phyloP scores from a whole-genome alignment of 2,329 filamentous ascomycete species.

The Stachybotrys chartarum region DNA sequence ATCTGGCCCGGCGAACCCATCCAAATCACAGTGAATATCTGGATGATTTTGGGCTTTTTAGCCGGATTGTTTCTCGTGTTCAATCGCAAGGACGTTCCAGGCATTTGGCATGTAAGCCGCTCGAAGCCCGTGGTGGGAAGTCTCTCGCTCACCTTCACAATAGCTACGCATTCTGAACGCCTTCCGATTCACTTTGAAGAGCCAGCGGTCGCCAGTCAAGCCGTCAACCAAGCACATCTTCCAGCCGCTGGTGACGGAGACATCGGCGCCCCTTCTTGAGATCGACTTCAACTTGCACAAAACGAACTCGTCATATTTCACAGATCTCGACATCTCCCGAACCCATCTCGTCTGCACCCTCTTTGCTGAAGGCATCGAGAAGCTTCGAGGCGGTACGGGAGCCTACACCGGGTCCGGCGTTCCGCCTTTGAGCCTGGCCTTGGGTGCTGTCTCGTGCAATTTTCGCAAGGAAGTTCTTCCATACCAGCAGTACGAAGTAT shows the following conservation, averaged over 20 bases:
- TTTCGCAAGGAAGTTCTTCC: slow-evolving; percentile 9
- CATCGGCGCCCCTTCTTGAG: slow-evolving; percentile 4
- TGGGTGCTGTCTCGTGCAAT: slow-evolving; percentile 3
- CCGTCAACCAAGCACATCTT: not conserved
- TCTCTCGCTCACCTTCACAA: too few relatives aligned
- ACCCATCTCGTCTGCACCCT: slow-evolving; percentile 5
- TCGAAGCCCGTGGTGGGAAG: not conserved
- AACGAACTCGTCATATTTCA: slow-evolving; percentile 11
- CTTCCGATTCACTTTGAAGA: not conserved
- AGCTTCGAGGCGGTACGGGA: slow-evolving; percentile 3
- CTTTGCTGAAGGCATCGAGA: slow-evolving; percentile 4
- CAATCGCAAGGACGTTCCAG: not conserved
- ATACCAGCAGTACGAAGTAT: slow-evolving; percentile 8
- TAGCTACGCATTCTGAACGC: not conserved
- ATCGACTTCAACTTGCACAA: slow-evolving; percentile 12
- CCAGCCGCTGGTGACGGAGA: not conserved
- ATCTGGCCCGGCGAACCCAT: not conserved
- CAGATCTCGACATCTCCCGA: slow-evolving; percentile 8
- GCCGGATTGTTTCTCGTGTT: not conserved
- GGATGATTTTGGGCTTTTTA: not conserved
- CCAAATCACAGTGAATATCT: not conserved
- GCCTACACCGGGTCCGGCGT: not conserved
- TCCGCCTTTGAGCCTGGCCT: not conserved
- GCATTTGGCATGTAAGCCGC: not conserved
- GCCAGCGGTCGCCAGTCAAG: not conserved